Evolutionary conservation across 768 basidiomycete species (phyloP), one percentile per base, ranked within the genome.

Genomic region (Trametes cingulata): DNA sequence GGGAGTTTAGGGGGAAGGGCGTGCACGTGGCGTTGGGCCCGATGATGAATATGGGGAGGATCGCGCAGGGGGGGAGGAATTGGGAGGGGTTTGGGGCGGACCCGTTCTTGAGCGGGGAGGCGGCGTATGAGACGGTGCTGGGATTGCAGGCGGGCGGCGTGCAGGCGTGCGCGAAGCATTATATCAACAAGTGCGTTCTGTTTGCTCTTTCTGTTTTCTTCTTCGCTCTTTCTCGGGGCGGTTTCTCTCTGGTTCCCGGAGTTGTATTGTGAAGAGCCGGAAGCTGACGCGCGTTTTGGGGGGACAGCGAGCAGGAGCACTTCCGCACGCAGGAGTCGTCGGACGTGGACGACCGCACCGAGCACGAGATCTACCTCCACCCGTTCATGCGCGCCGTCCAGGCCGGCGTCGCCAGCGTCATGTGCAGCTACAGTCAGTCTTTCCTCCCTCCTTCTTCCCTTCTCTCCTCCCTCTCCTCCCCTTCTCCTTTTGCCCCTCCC

Each of bases 31-130:
- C 86, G 10, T 80, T 95, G 2, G 78, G 81, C 27, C 83, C 92
- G 0, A 91, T 91, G 88, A 94, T 92, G 85, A 94, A 95, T 70
- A 83, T 95, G 77, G 90, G 88, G 1, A 84, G 91, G 17, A 74
- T 87, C 19, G 86, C 90, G 2, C 78, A 83, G 63, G 92, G 89
- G 7, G 95, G 95, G 17, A 79, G 95, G 27, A 93, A 95, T 73
- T 96, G 93, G 91, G 95, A 96, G 78, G 93, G 92, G n/a, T 95
- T 94, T 58, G 93, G 94, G 29, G 92, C 83, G 10, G 95, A 97
- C 71, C 95, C 95, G 0, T 96, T 85, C 75, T 76, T 96, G 15
- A 67, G 83, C n/a, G 93, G 95, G 13, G 92, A 91, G 68, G 77
- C 79, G 1, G 82, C 86, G 4, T 88, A 85, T 57, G 90, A 93